A percentile compares a stretch with the other conserved stretches of the same genome.
Evolutionary conservation across 202 grass and related monocot species (phyloP).

Genomic region (Setaria italica): DNA sequence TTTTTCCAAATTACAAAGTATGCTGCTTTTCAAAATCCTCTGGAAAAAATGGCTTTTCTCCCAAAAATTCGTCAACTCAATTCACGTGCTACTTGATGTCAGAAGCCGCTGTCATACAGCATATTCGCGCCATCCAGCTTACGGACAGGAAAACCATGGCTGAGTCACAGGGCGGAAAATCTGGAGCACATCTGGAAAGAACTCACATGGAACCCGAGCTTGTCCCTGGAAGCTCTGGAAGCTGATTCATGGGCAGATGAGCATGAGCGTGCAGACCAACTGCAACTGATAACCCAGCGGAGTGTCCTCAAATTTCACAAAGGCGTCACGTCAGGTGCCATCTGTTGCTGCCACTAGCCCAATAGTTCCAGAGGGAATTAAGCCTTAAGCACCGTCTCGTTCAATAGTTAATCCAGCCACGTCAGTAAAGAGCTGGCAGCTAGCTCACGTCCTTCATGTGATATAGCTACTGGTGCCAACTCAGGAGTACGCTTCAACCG

Average conservation of each 20-base stretch:
- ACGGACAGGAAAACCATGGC: slow-evolving; percentile 13
- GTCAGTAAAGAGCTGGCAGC: slow-evolving; percentile 13
- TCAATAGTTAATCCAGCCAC: neutral
- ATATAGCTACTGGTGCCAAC: neutral
- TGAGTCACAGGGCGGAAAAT: slow-evolving; percentile 9
- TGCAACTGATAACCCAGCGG: no score
- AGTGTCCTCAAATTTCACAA: no score
- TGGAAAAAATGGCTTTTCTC: neutral
- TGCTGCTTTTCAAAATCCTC: neutral
- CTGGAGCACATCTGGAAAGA: slow-evolving; percentile 24
- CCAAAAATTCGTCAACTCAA: slow-evolving; percentile 20
- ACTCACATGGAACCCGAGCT: slow-evolving; percentile 20
- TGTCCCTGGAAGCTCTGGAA: neutral
- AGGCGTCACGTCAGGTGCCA: neutral
- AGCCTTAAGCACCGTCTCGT: neutral
- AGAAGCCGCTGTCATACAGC: neutral
- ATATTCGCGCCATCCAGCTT: neutral
- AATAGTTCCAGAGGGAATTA: neutral
- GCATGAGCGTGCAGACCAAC: neutral
- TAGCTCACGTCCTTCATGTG: slow-evolving; percentile 26
- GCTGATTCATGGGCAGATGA: neutral
- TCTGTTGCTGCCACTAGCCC: neutral
- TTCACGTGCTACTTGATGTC: neutral
- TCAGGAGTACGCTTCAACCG: neutral
- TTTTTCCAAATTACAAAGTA: neutral